Conservation (phyloP, 148 eudicot genomes). For the Cornus suecica region DNA sequence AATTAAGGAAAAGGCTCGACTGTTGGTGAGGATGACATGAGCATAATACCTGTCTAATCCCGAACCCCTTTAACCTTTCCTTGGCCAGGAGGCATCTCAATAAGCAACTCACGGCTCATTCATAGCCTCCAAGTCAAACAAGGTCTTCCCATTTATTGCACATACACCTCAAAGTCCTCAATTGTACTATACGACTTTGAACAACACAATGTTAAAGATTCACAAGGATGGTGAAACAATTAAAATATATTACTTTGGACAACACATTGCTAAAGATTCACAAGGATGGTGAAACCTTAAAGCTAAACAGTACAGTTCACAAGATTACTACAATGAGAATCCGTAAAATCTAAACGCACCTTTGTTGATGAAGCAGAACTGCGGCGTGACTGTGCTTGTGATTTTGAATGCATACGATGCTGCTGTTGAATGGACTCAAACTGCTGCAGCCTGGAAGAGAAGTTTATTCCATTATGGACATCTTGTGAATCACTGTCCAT, state of each 20-base stretch:
- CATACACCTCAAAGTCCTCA: too few relatives aligned
- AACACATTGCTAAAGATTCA: too few relatives aligned
- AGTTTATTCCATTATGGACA: conserved; percentile 68
- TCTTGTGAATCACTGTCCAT: conserved; percentile 31
- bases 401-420: conserved; percentile 56
- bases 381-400: conserved; percentile 36
- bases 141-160: too few relatives aligned
- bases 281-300: too few relatives aligned
- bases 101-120: conserved; percentile 18
- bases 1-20: too few relatives aligned
- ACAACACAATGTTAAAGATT: too few relatives aligned
- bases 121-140: conserved; percentile 7
- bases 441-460: conserved; percentile 61
- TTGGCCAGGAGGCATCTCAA: background rate
- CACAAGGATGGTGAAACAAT: too few relatives aligned
- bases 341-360: too few relatives aligned
- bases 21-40: background rate
- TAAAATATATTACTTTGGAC: too few relatives aligned
- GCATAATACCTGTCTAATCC: background rate
- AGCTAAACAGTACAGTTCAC: too few relatives aligned
- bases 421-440: conserved; percentile 68
- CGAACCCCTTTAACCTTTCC: background rate
- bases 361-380: conserved; percentile 41
- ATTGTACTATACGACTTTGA: too few relatives aligned
- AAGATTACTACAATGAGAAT: too few relatives aligned